Base-by-base conservation (phyloP, 768 basidiomycete species). In the Russula abietina region DNA sequence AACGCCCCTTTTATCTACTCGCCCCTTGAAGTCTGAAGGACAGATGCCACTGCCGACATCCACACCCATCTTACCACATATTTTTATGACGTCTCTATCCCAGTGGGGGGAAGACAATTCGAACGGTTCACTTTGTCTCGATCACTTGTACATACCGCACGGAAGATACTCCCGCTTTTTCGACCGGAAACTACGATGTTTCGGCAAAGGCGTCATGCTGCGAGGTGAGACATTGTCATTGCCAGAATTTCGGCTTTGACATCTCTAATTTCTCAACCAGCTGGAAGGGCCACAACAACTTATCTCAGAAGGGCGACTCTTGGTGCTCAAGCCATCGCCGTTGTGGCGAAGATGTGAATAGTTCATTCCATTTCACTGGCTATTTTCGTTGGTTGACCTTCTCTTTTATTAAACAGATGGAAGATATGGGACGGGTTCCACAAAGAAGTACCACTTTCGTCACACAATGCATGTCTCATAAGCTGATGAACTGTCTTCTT, bases 361-460 rank as follows among this genome's bases (percentile, higher is more conserved):
- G 22, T 24, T 7, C 24, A 9, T 17, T 64, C 38, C 28, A n/a
- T 24, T 22, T 51, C n/a, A 26, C 26, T 45, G 26, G 26, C 16
- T 11, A 16, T 26, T 56, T 45, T 19, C 16, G 22, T 32, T 60
- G n/a, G 17, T 46, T 56, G n/a, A 55, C 28, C 16, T 9, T 9
- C 8, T 45, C 16, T 36, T 39, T 59, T 43, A 7, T 50, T 8
- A 5, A 38, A 24, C 24, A 64, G 63, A 60, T 64, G 63, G 63
- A 64, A 60, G 0, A 64, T 64, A 26, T 64, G 63, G 63, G 63
- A 64, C 24, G 63, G 63, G 9, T 56, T 64, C 41, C 63, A 64
- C 54, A 60, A 64, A 64, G 63, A 64, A 17, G 63, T 64, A 60
- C 32, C 19, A 8, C 7, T 24, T 24, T 30, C 10, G 22, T 17